Evolutionary conservation across 2,329 filamentous ascomycete genomes (phyloP).

Genomic region (Fusarium xylarioides): DNA sequence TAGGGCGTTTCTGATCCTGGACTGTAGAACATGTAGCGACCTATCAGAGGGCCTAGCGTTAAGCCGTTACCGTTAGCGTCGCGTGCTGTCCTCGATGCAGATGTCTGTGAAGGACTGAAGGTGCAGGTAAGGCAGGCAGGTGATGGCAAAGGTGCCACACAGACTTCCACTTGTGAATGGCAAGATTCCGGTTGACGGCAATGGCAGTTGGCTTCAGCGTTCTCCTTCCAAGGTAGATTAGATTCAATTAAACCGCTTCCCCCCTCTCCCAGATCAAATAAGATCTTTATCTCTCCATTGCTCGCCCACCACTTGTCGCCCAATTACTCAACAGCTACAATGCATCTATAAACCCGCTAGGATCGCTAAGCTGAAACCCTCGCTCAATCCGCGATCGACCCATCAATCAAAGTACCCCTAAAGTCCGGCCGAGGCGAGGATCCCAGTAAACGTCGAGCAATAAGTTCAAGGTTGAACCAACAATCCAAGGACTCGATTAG

Average conservation of each 20-base stretch:
- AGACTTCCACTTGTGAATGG: slow-evolving; percentile 14
- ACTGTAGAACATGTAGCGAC: background rate
- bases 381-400: slow-evolving; percentile 17
- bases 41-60: slow-evolving; percentile 8
- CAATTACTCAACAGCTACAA: background rate
- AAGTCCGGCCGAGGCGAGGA: slow-evolving; percentile 5
- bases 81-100: slow-evolving; percentile 9
- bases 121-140: slow-evolving; percentile 1
- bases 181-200: background rate
- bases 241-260: background rate
- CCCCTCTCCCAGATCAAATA: background rate
- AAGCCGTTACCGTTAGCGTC: slow-evolving; percentile 28
- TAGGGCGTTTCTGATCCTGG: slow-evolving; percentile 15
- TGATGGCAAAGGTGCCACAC: slow-evolving; percentile 25
- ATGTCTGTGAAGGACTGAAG: background rate
- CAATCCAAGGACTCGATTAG: background rate
- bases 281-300: slow-evolving; percentile 9
- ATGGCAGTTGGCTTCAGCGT: slow-evolving; percentile 1
- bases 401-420: slow-evolving; percentile 15
- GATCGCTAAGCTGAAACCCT: slow-evolving; percentile 31
- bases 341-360: background rate
- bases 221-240: slow-evolving; percentile 14
- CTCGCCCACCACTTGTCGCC: background rate
- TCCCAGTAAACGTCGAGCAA: slow-evolving; percentile 23
- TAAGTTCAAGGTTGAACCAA: slow-evolving; percentile 21